Evolutionary conservation across 495 filamentous ascomycete genomes (phyloP).

Genomic region (Clohesyomyces aquaticus): DNA sequence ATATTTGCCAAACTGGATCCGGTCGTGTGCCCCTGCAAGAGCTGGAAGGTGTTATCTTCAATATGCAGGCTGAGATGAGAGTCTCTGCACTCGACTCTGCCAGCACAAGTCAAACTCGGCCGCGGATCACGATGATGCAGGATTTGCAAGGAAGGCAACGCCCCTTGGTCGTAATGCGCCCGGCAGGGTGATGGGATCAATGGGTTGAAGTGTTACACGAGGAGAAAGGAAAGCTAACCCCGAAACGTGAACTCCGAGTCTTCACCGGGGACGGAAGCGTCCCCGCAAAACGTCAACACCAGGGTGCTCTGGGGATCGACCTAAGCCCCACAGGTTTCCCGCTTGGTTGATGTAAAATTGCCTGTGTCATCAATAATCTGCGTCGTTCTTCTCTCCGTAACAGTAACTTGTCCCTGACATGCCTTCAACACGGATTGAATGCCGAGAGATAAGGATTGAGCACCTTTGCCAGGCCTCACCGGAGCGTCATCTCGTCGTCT

Average conservation of each 20-base stretch:
- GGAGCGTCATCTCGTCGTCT: background rate
- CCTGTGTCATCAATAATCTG: background rate
- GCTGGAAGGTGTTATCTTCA: slow-evolving; percentile 4
- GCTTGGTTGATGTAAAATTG: background rate
- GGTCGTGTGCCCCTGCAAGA: background rate
- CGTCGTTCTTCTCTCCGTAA: background rate
- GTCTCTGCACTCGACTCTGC: background rate
- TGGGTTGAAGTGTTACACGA: background rate
- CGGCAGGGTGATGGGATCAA: background rate
- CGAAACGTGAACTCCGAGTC: slow-evolving; percentile 20
- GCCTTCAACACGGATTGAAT: background rate
- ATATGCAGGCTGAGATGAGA: slow-evolving; percentile 4
- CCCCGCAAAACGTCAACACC: background rate
- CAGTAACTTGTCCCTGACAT: background rate
- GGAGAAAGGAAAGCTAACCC: background rate
- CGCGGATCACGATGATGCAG: slow-evolving; percentile 5
- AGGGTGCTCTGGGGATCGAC: slow-evolving; percentile 23
- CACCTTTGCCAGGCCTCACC: background rate
- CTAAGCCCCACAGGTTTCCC: slow-evolving; percentile 39
- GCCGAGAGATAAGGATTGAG: background rate
- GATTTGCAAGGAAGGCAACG: background rate
- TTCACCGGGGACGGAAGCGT: slow-evolving; percentile 15
- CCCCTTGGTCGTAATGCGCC: background rate
- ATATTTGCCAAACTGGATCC: background rate
- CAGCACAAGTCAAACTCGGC: background rate